phyloP scores from a whole-genome alignment of 768 basidiomycete genomes.

The Imleria badia region DNA sequence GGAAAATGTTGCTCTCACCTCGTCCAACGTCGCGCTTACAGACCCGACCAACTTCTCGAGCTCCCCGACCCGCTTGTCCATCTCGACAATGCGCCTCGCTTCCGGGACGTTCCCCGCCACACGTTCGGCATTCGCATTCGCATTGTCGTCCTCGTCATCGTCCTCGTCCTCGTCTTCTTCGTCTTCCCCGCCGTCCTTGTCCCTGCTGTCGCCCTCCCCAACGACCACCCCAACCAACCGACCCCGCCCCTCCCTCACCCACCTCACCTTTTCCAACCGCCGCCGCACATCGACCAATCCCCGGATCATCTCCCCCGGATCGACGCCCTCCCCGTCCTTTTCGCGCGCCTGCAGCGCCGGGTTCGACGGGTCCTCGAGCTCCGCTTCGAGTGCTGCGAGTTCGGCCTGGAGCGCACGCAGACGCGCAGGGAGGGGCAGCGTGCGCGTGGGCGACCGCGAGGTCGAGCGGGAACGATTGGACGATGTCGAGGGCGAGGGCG shows the following conservation, averaged over 20 bases:
- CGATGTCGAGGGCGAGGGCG: constrained; percentile 53
- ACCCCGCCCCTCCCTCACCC: constrained; percentile 64
- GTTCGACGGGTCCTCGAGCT: constrained; percentile 80
- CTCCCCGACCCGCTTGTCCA: constrained; percentile 82
- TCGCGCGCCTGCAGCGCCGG: constrained; percentile 61
- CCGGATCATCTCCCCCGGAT: constrained; percentile 73
- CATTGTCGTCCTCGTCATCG: constrained; percentile 3
- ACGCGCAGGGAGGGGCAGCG: constrained; percentile 53
- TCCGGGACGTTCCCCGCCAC: constrained; percentile 32
- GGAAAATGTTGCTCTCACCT: constrained; percentile 53
- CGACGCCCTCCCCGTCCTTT: constrained; percentile 49
- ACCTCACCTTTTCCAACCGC: constrained; percentile 64
- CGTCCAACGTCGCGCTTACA: constrained; percentile 74
- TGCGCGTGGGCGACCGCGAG: constrained; percentile 32
- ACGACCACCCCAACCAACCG: constrained; percentile 61
- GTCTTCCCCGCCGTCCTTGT: not conserved
- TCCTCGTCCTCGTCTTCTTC: not conserved
- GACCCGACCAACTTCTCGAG: constrained; percentile 85
- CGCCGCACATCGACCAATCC: constrained; percentile 75
- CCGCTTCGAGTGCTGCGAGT: constrained; percentile 73
- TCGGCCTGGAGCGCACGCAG: constrained; percentile 74
- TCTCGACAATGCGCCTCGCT: constrained; percentile 57
- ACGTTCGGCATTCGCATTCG: not conserved
- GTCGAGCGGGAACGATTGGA: constrained; percentile 44
- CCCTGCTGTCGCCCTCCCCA: constrained; percentile 18